Evolutionary conservation across 441 rosid genomes (phyloP).

Genomic region (Theobroma grandiflorum): DNA sequence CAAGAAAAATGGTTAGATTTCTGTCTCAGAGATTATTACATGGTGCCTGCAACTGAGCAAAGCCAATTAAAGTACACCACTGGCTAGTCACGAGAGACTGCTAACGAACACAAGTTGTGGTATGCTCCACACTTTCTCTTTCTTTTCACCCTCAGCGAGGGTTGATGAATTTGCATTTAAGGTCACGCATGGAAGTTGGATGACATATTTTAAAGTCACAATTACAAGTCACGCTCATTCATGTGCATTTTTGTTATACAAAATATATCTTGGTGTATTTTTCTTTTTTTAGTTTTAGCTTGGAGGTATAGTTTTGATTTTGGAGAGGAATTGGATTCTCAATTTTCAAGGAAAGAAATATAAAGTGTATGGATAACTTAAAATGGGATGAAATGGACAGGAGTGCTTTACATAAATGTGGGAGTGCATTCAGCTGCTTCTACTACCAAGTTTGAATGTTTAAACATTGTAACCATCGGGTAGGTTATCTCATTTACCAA

Average conservation of each 20-base stretch:
- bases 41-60: not conserved
- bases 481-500: not conserved
- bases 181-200: slow-evolving; percentile 12
- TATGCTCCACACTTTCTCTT: not conserved
- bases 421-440: not conserved
- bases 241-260: not conserved
- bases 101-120: not conserved
- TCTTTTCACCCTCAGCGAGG: not conserved
- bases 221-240: slow-evolving; percentile 4
- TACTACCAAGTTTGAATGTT: not conserved
- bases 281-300: no score
- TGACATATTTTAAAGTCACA: slow-evolving; percentile 17
- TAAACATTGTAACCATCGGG: not conserved
- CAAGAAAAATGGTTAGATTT: not conserved
- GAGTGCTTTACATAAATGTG: not conserved
- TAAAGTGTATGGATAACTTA: no score
- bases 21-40: not conserved
- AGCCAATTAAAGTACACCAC: not conserved
- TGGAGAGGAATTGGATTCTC: no score
- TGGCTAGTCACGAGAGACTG: slow-evolving; percentile 5
- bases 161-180: slow-evolving; percentile 13
- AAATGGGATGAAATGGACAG: not conserved
- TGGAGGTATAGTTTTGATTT: not conserved
- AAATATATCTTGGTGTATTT: not conserved
- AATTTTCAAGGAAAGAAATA: no score